Evolutionary conservation across 2,329 filamentous ascomycete species (phyloP).

Genomic region (Monosporascus sp.): DNA sequence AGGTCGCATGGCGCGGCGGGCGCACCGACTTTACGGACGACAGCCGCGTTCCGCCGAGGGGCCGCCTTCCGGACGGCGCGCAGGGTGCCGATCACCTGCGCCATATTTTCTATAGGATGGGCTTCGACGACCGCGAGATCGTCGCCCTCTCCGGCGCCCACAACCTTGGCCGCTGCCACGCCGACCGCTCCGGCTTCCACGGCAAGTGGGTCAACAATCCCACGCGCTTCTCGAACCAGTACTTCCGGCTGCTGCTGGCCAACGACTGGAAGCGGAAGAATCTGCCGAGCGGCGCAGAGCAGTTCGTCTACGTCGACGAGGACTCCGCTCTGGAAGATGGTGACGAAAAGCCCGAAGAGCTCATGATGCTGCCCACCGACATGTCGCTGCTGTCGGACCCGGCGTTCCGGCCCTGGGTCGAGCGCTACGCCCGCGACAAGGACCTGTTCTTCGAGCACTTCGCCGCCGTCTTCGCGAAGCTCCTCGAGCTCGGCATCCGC

Average conservation of each 20-base stretch:
- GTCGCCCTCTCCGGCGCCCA: slow-evolving; percentile 83
- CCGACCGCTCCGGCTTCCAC: slow-evolving; percentile 26
- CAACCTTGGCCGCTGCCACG: slow-evolving; percentile 69
- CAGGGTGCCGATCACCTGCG: slow-evolving; percentile 78
- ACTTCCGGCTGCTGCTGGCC: slow-evolving; percentile 27
- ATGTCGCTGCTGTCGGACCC: slow-evolving; percentile 51
- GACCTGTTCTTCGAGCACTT: slow-evolving; percentile 59
- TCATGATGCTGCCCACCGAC: slow-evolving; percentile 65
- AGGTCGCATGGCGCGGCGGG: slow-evolving; percentile 50
- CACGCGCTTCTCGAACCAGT: slow-evolving; percentile 32
- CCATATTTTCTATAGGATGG: slow-evolving; percentile 90
- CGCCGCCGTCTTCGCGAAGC: slow-evolving; percentile 50
- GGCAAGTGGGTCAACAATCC: slow-evolving; percentile 32
- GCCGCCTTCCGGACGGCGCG: slow-evolving; percentile 66
- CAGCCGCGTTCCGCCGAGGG: slow-evolving; percentile 51
- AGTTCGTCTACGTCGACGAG: slow-evolving; percentile 56
- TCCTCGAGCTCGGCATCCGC: slow-evolving; percentile 55
- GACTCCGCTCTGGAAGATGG: slow-evolving; percentile 39
- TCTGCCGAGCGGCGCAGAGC: slow-evolving; percentile 22
- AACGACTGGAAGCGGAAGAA: slow-evolving; percentile 25
- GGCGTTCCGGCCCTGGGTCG: slow-evolving; percentile 49
- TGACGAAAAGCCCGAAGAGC: slow-evolving; percentile 45
- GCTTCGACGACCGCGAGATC: slow-evolving; percentile 93
- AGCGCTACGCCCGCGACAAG: slow-evolving; percentile 55
- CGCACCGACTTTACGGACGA: slow-evolving; percentile 59